Conservation (phyloP, 2,329 filamentous ascomycete species). For the Ceratocystis harringtonii region DNA sequence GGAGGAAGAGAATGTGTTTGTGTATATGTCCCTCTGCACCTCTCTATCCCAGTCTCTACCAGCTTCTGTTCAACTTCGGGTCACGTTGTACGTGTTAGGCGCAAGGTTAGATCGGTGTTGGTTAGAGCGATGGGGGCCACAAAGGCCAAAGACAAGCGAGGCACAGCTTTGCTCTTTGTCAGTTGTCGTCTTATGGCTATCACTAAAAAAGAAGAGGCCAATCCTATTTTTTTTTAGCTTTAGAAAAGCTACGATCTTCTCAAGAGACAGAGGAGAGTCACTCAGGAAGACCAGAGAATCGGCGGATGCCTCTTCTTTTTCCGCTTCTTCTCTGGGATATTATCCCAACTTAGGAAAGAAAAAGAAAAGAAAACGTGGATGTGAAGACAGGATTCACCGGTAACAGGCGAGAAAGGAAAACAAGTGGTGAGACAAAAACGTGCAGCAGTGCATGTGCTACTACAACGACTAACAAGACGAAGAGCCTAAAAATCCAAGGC, state of each 20-base stretch:
- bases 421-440: conserved; percentile 11
- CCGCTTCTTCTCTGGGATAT: background rate
- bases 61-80: background rate
- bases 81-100: background rate
- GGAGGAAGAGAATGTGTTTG: background rate
- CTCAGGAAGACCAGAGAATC: no score
- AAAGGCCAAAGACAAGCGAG: background rate
- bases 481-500: background rate
- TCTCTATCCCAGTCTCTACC: background rate
- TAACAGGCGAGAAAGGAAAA: conserved; percentile 15
- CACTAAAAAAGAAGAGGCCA: background rate
- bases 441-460: conserved; percentile 1
- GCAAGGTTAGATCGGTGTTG: background rate
- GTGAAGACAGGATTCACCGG: conserved; percentile 8
- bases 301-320: background rate
- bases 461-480: background rate
- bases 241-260: background rate
- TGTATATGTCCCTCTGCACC: background rate
- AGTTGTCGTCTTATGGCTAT: background rate
- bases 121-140: background rate
- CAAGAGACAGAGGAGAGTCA: background rate
- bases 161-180: background rate
- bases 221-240: background rate
- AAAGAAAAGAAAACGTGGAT: background rate
- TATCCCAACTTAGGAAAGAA: background rate